phyloP scores from a whole-genome alignment of 768 basidiomycete species.

The Serendipita vermifera region DNA sequence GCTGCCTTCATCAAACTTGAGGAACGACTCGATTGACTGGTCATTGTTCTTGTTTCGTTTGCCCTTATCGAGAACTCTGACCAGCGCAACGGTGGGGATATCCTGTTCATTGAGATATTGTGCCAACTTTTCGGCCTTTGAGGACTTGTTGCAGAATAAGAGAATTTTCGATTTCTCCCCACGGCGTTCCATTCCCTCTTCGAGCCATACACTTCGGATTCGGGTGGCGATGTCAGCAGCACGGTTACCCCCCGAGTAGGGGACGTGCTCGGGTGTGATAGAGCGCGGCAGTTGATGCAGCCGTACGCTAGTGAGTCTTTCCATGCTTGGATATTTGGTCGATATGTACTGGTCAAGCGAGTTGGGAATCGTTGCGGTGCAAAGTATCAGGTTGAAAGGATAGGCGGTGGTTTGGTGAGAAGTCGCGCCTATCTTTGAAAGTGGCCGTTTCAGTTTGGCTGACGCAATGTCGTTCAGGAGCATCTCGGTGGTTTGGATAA shows the following conservation, averaged over 20 bases:
- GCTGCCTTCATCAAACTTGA: neutral
- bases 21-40: neutral
- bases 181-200: conserved; percentile 34
- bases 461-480: conserved; percentile 58
- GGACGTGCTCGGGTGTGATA: conserved; percentile 58
- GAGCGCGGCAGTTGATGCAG: conserved; percentile 65
- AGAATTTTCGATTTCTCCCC: conserved; percentile 49
- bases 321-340: conserved; percentile 17
- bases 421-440: conserved; percentile 19
- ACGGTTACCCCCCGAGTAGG: conserved; percentile 69
- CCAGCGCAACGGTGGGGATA: conserved; percentile 47
- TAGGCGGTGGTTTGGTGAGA: conserved; percentile 24
- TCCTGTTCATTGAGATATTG: conserved; percentile 45
- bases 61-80: neutral
- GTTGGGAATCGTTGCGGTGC: conserved; percentile 77
- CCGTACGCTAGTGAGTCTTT: conserved; percentile 51
- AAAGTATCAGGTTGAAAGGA: conserved; percentile 71
- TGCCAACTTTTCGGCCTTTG: conserved; percentile 51
- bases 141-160: conserved; percentile 71
- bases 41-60: neutral
- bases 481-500: conserved; percentile 55
- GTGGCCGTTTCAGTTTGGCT: conserved; percentile 38
- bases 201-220: conserved; percentile 58
- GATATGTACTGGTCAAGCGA: conserved; percentile 27
- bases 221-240: conserved; percentile 66